These are phyloP conservation scores for Hapsidospora chrysogenum DNA, from an alignment of 495 filamentous ascomycete species.

Conservation along the genomic window DNA sequence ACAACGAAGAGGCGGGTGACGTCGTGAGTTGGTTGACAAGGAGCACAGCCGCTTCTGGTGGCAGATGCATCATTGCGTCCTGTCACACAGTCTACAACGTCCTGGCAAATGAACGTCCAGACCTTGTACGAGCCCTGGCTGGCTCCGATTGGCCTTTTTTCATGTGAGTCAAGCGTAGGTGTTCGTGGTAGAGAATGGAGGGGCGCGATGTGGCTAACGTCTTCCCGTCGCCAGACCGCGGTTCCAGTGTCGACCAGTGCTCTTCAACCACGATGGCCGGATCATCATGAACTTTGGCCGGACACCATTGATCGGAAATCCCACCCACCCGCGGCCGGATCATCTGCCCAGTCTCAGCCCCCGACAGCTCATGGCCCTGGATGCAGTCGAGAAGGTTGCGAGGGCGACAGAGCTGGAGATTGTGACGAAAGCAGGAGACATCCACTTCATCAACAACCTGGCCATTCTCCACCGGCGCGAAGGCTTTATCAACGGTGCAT, in stretches of 20 bases:
- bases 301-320: slow-evolving; percentile 37
- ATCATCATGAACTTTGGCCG: slow-evolving; percentile 45
- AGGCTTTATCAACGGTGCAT: slow-evolving; percentile 35
- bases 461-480: slow-evolving; percentile 50
- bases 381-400: slow-evolving; percentile 44
- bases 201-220: slow-evolving; percentile 2
- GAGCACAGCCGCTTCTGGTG: slow-evolving; percentile 35
- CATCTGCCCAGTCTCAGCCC: slow-evolving; percentile 37
- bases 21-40: slow-evolving; percentile 47
- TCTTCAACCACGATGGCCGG: slow-evolving; percentile 37
- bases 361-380: slow-evolving; percentile 43
- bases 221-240: slow-evolving; percentile 19
- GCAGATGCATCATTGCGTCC: slow-evolving; percentile 44
- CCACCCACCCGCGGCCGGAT: slow-evolving; percentile 32
- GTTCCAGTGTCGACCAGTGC: slow-evolving; percentile 36
- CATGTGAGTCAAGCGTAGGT: slow-evolving; percentile 37
- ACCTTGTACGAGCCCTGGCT: slow-evolving; percentile 41
- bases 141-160: slow-evolving; percentile 46
- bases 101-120: slow-evolving; percentile 41
- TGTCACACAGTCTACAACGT: slow-evolving; percentile 47
- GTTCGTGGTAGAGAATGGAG: slow-evolving; percentile 1
- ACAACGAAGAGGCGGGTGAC: slow-evolving; percentile 54
- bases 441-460: slow-evolving; percentile 64
- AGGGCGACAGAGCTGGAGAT: slow-evolving; percentile 36
- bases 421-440: slow-evolving; percentile 41